Evolutionary conservation across 2,329 filamentous ascomycete species (phyloP).

Genomic region (Phialocephala sp.): DNA sequence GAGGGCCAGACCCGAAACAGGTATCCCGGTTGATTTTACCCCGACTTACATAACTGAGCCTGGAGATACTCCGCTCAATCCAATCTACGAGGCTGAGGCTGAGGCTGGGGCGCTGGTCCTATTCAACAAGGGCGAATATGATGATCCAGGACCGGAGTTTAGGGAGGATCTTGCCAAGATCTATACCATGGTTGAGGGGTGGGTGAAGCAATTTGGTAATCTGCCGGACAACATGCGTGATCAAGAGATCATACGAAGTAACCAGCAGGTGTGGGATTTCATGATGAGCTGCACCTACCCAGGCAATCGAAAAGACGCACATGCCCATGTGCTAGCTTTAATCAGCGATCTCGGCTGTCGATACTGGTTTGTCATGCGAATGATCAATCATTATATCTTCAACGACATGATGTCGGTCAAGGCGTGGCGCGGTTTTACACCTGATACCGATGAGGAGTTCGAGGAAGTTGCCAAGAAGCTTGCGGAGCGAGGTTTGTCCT

Average conservation of each 20-base stretch:
- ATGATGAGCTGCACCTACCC: slow-evolving; percentile 44
- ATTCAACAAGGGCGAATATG: not conserved
- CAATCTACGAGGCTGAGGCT: not conserved
- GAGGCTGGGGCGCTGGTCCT: not conserved
- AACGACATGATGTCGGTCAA: slow-evolving; percentile 44
- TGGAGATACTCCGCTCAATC: not conserved
- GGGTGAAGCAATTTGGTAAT: slow-evolving; percentile 38
- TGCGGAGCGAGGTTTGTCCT: slow-evolving; percentile 39
- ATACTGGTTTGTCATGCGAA: slow-evolving; percentile 47
- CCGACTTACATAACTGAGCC: not conserved
- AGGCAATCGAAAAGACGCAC: slow-evolving; percentile 39
- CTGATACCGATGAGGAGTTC: slow-evolving; percentile 35
- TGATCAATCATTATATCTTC: slow-evolving; percentile 47
- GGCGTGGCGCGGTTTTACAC: slow-evolving; percentile 44
- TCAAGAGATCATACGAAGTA: slow-evolving; percentile 30
- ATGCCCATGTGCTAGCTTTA: slow-evolving; percentile 44
- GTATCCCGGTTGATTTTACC: not conserved
- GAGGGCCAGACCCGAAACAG: not conserved
- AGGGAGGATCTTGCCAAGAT: slow-evolving; percentile 28
- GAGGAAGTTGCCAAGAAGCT: slow-evolving; percentile 31
- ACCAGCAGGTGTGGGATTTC: slow-evolving; percentile 45
- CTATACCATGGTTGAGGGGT: slow-evolving; percentile 38
- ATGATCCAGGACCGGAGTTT: slow-evolving; percentile 23
- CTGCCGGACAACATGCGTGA: slow-evolving; percentile 33
- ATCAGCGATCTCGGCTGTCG: slow-evolving; percentile 43